A percentile compares a stretch with the other conserved stretches of the same genome.
These are phyloP conservation scores for Dimocarpus longan DNA, from an alignment of 345 rosid genomes.

Conservation along the genomic window DNA sequence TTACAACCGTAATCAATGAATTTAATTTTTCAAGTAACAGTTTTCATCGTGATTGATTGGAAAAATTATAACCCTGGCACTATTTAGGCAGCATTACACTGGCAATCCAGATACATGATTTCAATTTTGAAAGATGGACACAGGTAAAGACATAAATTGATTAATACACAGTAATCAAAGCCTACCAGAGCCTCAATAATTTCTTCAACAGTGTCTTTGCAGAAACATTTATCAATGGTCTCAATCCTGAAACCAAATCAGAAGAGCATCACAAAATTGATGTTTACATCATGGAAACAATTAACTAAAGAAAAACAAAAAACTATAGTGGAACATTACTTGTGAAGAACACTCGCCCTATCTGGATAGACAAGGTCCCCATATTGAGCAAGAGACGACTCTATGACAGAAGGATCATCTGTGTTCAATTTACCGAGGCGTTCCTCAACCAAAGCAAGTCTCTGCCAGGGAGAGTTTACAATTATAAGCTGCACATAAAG, in stretches of 20 bases:
- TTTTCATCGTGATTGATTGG: neutral
- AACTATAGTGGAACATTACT: constrained; percentile 41
- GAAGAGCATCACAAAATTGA: neutral
- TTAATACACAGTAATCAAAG: neutral
- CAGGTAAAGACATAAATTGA: neutral
- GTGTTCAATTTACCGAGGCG: constrained; percentile 77
- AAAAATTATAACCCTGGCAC: neutral
- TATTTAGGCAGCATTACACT: neutral
- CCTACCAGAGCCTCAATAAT: constrained; percentile 82
- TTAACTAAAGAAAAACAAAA: neutral
- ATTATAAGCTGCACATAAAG: constrained; percentile 12
- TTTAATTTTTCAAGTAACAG: neutral
- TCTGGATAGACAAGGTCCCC: constrained; percentile 87
- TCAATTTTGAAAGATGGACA: neutral
- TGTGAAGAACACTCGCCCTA: constrained; percentile 57
- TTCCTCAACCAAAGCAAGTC: constrained; percentile 73
- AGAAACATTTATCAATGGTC: constrained; percentile 74
- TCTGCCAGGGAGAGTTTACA: constrained; percentile 45
- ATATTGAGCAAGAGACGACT: constrained; percentile 80
- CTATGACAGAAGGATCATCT: constrained; percentile 76
- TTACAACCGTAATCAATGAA: neutral
- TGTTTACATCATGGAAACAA: neutral
- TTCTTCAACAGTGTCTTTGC: constrained; percentile 87
- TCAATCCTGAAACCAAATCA: constrained; percentile 59
- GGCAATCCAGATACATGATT: neutral